A percentile compares a stretch with the other conserved stretches of the same genome.
These are phyloP conservation scores for Carnegiea gigantea DNA, from an alignment of 179 eudicot species.

Conservation along the genomic window DNA sequence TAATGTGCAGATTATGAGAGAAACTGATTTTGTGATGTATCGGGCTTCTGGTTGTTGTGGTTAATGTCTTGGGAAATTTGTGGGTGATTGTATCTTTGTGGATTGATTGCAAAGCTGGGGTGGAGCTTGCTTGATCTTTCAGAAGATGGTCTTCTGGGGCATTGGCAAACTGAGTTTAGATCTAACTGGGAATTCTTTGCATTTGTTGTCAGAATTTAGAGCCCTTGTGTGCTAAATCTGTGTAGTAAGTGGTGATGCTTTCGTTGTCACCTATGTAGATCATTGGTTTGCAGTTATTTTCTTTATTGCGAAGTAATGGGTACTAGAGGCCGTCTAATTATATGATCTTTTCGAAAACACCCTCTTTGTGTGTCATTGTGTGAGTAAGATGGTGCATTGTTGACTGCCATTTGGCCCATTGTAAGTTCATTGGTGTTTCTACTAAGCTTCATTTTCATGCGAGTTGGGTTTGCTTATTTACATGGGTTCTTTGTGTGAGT, in stretches of 20 bases:
- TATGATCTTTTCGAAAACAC: neutral
- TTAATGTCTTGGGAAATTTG: neutral
- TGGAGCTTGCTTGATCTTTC: neutral
- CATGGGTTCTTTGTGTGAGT: neutral
- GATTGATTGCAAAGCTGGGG: neutral
- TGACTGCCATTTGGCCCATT: too few relatives aligned
- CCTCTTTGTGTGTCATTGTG: neutral
- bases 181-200: neutral
- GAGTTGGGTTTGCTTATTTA: neutral
- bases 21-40: neutral
- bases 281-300: too few relatives aligned
- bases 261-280: too few relatives aligned
- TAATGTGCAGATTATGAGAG: neutral
- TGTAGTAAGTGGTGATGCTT: too few relatives aligned
- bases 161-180: neutral
- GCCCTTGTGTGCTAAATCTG: too few relatives aligned
- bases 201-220: neutral
- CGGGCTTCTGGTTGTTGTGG: neutral
- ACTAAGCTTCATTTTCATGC: too few relatives aligned
- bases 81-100: neutral
- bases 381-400: too few relatives aligned
- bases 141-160: neutral
- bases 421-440: too few relatives aligned
- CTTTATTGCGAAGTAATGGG: too few relatives aligned
- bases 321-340: too few relatives aligned